Evolutionary conservation across 2,329 filamentous ascomycete genomes (phyloP).

Genomic region (Trichoderma polysporum): DNA sequence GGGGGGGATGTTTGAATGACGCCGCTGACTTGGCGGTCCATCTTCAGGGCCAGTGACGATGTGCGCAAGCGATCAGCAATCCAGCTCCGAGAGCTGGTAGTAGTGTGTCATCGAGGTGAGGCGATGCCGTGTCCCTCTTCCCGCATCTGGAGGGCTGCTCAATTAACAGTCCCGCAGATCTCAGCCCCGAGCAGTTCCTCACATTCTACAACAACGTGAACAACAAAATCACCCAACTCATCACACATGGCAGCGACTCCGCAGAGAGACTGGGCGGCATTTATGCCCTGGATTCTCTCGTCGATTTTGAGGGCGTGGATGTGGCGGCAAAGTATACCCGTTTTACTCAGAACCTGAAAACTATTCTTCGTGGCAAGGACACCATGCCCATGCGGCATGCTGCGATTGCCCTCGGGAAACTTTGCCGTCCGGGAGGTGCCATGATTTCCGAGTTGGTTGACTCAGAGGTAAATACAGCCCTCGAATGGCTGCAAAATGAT

Average conservation of each 20-base stretch:
- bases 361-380: conserved; percentile 86
- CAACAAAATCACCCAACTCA: conserved; percentile 61
- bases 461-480: conserved; percentile 90
- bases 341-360: conserved; percentile 87
- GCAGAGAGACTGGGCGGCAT: conserved; percentile 89
- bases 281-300: conserved; percentile 85
- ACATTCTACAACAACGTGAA: conserved; percentile 58
- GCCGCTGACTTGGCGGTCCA: not conserved
- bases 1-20: not conserved
- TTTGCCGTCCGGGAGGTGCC: conserved; percentile 89
- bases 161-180: conserved; percentile 52
- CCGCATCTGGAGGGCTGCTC: not conserved
- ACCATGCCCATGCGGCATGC: conserved; percentile 87
- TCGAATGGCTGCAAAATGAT: conserved; percentile 96
- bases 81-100: conserved; percentile 56
- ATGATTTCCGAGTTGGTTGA: conserved; percentile 95
- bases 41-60: conserved; percentile 44
- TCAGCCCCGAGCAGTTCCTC: conserved; percentile 74
- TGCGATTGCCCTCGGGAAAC: conserved; percentile 81
- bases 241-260: conserved; percentile 81
- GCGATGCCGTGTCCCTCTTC: not conserved
- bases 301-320: conserved; percentile 96
- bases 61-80: conserved; percentile 52
- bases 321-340: conserved; percentile 89
- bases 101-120: conserved; percentile 55